Conservation (phyloP, 768 basidiomycete genomes). For the Boletus insuetus region DNA sequence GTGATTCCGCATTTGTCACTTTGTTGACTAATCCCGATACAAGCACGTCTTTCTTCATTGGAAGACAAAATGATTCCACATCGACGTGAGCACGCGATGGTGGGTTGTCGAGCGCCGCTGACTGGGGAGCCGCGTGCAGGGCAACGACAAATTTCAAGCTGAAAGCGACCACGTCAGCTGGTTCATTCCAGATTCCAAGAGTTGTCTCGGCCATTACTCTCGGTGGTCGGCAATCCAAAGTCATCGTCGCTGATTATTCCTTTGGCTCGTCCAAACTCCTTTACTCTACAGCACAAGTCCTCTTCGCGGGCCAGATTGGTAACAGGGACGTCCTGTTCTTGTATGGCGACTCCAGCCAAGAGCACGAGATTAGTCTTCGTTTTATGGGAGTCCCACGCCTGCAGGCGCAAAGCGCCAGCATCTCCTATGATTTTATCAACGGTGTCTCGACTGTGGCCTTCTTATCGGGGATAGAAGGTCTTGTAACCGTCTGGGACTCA, state of each 20-base stretch:
- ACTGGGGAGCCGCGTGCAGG: neutral
- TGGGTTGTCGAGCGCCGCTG: neutral
- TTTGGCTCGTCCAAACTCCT: conserved; percentile 62
- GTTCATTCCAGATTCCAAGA: conserved; percentile 54
- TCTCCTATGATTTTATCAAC: conserved; percentile 25
- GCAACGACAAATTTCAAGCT: conserved; percentile 53
- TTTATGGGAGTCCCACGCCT: conserved; percentile 48
- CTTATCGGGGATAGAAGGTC: conserved; percentile 52
- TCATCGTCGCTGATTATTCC: conserved; percentile 67
- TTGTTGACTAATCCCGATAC: conserved; percentile 68
- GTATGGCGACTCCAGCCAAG: conserved; percentile 52
- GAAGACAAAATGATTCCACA: conserved; percentile 63
- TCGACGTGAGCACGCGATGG: conserved; percentile 48
- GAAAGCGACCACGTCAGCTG: conserved; percentile 52
- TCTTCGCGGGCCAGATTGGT: conserved; percentile 63
- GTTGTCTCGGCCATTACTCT: conserved; percentile 55
- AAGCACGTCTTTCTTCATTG: conserved; percentile 63
- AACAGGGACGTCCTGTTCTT: conserved; percentile 62
- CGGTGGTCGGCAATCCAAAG: conserved; percentile 68
- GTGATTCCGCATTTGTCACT: conserved; percentile 55
- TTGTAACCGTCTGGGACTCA: conserved; percentile 66
- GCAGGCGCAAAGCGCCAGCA: conserved; percentile 21
- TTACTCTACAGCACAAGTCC: conserved; percentile 73
- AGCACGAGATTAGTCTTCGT: conserved; percentile 51
- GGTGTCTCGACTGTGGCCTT: conserved; percentile 49